Evolutionary conservation across 495 filamentous ascomycete genomes (phyloP).

Genomic region (Neurospora sp.): DNA sequence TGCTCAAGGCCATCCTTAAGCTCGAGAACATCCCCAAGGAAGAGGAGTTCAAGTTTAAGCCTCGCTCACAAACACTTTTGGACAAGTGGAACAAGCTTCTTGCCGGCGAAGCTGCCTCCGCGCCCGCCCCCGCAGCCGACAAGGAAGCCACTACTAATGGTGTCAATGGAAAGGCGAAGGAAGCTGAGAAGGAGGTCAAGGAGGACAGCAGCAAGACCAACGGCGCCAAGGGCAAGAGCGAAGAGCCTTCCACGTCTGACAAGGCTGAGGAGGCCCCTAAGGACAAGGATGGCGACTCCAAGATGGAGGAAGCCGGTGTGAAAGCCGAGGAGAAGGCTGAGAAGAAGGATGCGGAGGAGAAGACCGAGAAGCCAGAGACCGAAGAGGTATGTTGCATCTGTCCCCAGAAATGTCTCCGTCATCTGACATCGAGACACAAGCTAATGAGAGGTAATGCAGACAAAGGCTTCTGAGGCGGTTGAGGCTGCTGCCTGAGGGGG

Average conservation of each 20-base stretch:
- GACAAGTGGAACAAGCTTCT: slow-evolving; percentile 75
- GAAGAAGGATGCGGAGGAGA: slow-evolving; percentile 8
- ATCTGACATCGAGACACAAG: neutral
- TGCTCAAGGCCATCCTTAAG: slow-evolving; percentile 83
- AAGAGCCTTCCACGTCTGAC: slow-evolving; percentile 22
- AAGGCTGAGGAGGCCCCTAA: slow-evolving; percentile 17
- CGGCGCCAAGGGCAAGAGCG: slow-evolving; percentile 32
- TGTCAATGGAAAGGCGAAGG: slow-evolving; percentile 31
- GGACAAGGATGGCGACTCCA: slow-evolving; percentile 19
- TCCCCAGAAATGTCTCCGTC: neutral
- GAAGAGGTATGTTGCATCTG: slow-evolving; percentile 20
- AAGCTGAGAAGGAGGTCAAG: slow-evolving; percentile 43
- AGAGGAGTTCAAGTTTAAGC: slow-evolving; percentile 74
- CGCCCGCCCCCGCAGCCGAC: slow-evolving; percentile 10
- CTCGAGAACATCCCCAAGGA: slow-evolving; percentile 71
- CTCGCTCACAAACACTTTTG: slow-evolving; percentile 60
- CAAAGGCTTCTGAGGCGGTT: slow-evolving; percentile 15
- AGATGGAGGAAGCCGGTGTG: slow-evolving; percentile 12
- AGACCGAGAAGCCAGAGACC: slow-evolving; percentile 20
- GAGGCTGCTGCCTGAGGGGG: slow-evolving; percentile 16
- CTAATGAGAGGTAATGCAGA: neutral
- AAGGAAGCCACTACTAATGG: slow-evolving; percentile 26
- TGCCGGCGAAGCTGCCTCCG: slow-evolving; percentile 36
- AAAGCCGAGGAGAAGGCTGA: slow-evolving; percentile 16
- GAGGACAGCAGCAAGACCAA: slow-evolving; percentile 31